phyloP scores from a whole-genome alignment of 1,284 basidiomycete genomes.

The Mycosarcoma maydis region DNA sequence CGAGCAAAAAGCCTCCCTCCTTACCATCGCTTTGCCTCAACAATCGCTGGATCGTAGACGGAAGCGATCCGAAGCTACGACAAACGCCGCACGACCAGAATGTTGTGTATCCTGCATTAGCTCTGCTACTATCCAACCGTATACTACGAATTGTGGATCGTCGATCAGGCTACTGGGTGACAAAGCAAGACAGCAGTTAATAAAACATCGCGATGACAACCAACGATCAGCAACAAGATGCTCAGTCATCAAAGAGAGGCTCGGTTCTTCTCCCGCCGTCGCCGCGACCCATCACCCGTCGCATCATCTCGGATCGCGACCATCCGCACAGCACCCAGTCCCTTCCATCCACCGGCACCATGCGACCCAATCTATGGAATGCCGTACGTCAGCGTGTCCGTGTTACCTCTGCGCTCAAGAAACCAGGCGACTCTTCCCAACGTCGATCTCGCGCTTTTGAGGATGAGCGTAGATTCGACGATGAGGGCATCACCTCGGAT shows the following conservation, averaged over 20 bases:
- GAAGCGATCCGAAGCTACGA: no score
- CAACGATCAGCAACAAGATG: not conserved
- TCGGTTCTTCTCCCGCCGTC: constrained; percentile 25
- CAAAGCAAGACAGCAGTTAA: not conserved
- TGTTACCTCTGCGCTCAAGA: constrained; percentile 33
- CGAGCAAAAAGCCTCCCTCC: not conserved
- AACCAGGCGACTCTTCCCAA: constrained; percentile 2
- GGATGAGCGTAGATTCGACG: constrained; percentile 44
- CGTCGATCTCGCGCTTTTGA: constrained; percentile 34
- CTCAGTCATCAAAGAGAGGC: constrained; percentile 6
- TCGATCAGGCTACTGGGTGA: no score
- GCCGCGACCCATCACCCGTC: constrained; percentile 32
- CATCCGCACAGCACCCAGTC: constrained; percentile 36
- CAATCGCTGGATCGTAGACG: no score
- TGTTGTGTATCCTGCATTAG: no score
- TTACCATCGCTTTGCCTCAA: no score
- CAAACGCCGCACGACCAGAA: no score
- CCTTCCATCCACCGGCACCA: constrained; percentile 23
- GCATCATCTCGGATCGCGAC: constrained; percentile 35
- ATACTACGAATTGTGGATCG: no score
- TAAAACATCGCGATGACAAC: constrained; percentile 1
- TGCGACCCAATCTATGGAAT: constrained; percentile 35
- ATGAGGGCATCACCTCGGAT: constrained; percentile 51
- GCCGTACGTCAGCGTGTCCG: constrained; percentile 43
- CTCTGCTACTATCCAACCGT: no score